Base-by-base conservation (phyloP, 495 filamentous ascomycete genomes). In the Penicillium turbatum region DNA sequence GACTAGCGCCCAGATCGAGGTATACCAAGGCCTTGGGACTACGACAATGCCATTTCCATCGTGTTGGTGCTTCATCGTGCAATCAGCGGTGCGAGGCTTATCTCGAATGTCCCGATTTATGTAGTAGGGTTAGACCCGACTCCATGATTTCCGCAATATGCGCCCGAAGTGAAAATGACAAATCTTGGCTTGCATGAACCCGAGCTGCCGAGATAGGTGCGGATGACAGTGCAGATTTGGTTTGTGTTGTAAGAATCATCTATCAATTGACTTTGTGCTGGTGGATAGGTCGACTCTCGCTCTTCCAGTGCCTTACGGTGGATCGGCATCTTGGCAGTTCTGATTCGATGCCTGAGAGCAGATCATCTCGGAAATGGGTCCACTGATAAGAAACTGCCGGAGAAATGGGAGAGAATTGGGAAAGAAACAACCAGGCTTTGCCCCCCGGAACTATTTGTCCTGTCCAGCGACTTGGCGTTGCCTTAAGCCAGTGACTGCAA, bases 381-480 rank as follows among this genome's bases (percentile, higher is more conserved):
- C 57, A 59, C 64, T 57, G 62, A 63, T 67, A 67, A 65, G 52
- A 39, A 43, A 21, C 19, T 19, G 47, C 48, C 55, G 15, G 21
- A 24, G 21, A 24, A 52, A 41, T 21, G 30, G 54, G 34, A 34
- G 54, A 51, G 29, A 30, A 31, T 34, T 27, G 6, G 55, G 34
- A 49, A 48, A 59, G 55, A 21, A 57, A 35, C 8, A 34, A 45
- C 16, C 10, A 38, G 17, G 10, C 21, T 38, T 54, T 32, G 62
- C 39, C 43, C 45, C 43, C 15, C 50, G 9, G 39, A 52, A 24
- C 56, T 58, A 65, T 56, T 29, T 37, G 19, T 7, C 17, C 24
- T 15, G 12, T n/a, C 38, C 13, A 56, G 16, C 26, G 19, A 26
- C 46, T 26, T 38, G 42, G 43, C 17, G 57, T 31, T 13, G n/a